Evolutionary conservation across 2,329 filamentous ascomycete species (phyloP), one percentile per base, ranked within the genome.

Genomic region (Alternaria sp.): DNA sequence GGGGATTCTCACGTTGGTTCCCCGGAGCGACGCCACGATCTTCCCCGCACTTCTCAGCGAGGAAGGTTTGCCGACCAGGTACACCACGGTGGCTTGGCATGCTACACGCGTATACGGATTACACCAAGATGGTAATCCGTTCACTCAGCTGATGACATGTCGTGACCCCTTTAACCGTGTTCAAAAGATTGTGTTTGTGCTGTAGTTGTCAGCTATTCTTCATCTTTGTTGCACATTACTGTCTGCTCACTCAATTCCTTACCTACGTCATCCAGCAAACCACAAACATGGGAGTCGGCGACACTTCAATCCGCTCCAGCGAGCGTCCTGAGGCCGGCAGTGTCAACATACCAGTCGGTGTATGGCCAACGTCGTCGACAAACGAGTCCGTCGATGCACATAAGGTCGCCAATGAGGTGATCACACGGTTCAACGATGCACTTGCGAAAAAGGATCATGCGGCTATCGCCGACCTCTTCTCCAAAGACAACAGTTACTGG

Each of bases 401-500:
- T 7, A 71, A 77, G 15, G 79, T 83, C 2, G 84, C 84, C 6
- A 58, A 76, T 0, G 70, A 76, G 1, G 62, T 84, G 6, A 68
- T 86, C 12, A 58, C 74, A 0, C 62, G 67, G 1, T 72, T 87
- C 68, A 87, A 86, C 68, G 61, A 76, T 8, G 73, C 75, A 1
- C 63, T 88, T 1, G 59, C 68, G 5, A 72, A 67, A 11, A 71
- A 78, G 3, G 78, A 86, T 55, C 71, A 80, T 45, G 43, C 64
- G 15, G 58, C 62, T 5, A 47, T 75, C 8, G 55, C 72, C 2
- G 64, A 75, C 5, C 79, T 88, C 0, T 88, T 88, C 67, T 68
- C 84, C 3, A 77, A 84, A 11, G 80, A 85, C 44, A 81, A 84
- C 41, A 81, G 84, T 21, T 88, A 85, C 71, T 89, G 87, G 87